Base-by-base conservation (phyloP, 345 rosid species). In the Populus alba region DNA sequence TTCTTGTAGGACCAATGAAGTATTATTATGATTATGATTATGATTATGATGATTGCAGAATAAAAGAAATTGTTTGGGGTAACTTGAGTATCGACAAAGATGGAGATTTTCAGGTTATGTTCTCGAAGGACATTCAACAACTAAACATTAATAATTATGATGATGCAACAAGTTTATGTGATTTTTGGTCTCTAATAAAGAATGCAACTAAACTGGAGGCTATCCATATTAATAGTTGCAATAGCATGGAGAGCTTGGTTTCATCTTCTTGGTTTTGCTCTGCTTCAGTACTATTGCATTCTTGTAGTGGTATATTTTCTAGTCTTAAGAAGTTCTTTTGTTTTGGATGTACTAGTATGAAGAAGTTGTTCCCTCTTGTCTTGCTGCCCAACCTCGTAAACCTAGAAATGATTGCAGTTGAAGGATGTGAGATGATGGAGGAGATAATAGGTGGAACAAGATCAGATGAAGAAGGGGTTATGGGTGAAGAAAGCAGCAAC, bases 401-500 rank as follows among this genome's bases (percentile, higher is more conserved):
- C 66, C 31, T 61, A 22, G 31, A n/a, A 61, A 0, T 0, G 9
- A n/a, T 61, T 18, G 0, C 0, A 22, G 38, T 25, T 29, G 5
- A 2, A 27, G 37, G 33, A 17, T 78, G 83, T 70, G 2, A 2
- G 1, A 3, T 49, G 31, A 18, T 81, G 73, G 79, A 75, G 78
- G 80, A 78, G 66, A 74, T 85, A 77, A 75, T 78, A 38, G 75
- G 53, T 10, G 65, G 23, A 33, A 51, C 38, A 22, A 31, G 33
- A 31, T 31, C 33, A 31, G 33, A 31, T 31, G 33, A 31, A 31
- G 33, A 31, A 31, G 33, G 33, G 33, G 3, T 31, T 31, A 31
- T 31, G 33, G 35, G 9, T 2, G 10, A 15, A 1, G 39, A 37
- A 37, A 37, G 39, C 8, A 37, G 39, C 39, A 37, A 6, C 39